Percentiles rank a stretch among this genome's conserved stretches.
phyloP scores from a whole-genome alignment of 805 yeast genomes.

The Yarrowia keelungensis region DNA sequence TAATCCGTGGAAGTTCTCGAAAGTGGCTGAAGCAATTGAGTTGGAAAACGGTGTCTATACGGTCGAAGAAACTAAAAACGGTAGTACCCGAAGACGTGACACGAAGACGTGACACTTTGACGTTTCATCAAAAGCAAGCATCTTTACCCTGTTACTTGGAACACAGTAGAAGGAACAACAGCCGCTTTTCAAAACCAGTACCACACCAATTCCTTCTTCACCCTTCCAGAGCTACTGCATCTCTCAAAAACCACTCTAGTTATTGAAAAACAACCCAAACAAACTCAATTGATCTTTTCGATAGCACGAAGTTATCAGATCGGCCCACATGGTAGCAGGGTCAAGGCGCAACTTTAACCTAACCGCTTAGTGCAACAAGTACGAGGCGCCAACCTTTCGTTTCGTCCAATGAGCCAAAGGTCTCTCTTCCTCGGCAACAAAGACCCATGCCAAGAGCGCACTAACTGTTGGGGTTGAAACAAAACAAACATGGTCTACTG shows the following conservation, averaged over 20 bases:
- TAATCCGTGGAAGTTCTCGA: too few relatives aligned
- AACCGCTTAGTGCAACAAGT: background rate
- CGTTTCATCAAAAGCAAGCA: too few relatives aligned
- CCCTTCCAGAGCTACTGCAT: background rate
- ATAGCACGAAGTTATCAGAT: conserved; percentile 2
- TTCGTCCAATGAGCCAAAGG: too few relatives aligned
- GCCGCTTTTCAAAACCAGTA: too few relatives aligned
- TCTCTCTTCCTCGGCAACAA: background rate
- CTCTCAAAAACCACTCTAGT: too few relatives aligned
- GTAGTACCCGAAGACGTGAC: too few relatives aligned
- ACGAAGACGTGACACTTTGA: too few relatives aligned
- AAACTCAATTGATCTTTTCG: conserved; percentile 10
- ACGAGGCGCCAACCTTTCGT: background rate
- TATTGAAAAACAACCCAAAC: background rate
- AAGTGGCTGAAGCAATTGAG: too few relatives aligned
- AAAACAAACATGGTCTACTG: background rate
- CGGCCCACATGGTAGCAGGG: conserved; percentile 8
- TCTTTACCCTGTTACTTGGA: too few relatives aligned
- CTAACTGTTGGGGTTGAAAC: background rate
- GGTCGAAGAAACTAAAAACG: too few relatives aligned
- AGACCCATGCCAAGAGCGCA: background rate
- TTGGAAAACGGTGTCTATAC: too few relatives aligned
- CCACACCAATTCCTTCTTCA: background rate
- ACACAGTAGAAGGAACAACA: too few relatives aligned
- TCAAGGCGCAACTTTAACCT: conserved; percentile 17